Evolutionary conservation across 2,329 filamentous ascomycete species (phyloP), one percentile per base, ranked within the genome.

Genomic region (Aureobasidium sp.): DNA sequence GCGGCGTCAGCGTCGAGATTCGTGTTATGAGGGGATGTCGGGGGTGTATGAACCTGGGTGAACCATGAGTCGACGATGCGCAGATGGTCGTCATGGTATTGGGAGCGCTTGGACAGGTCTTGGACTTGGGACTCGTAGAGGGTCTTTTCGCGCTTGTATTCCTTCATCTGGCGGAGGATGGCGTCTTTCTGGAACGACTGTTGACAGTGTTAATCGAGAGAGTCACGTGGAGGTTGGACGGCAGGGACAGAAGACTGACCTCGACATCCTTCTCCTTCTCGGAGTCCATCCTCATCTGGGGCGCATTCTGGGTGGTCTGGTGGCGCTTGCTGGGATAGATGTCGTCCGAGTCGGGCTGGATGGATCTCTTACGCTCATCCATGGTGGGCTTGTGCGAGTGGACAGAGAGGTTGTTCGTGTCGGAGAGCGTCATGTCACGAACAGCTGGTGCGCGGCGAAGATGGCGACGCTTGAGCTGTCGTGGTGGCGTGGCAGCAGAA

Each of bases 301-400:
- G 78, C 71, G 91, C 91, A 81, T 96, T 97, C 67, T 93, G 83
- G 64, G 77, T 70, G 58, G 80, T 83, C 61, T 91, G 90, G 75
- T 96, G 89, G 77, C 91, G 88, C 82, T 97, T 99, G 72, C 86
- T 89, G 27, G 93, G 92, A 67, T 89, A 89, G 72, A 90, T 81
- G 69, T 97, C 91, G 75, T 94, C 90, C 71, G 85, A 80, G 73
- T 88, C 89, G 77, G 85, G 83, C 69, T 88, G 83, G 73, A 91
- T 90, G 73, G 91, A 89, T 85, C 94, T 87, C 85, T 99, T 99
- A 85, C 94, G 91, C 82, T 97, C 94, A 84, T 99, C 94, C 93
- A 97, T 99, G 85, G 94, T 96, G 81, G 86, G 81, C 79, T 90
- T 83, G 80, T 90, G 88, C 80, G 90, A 88, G 81, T 89, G 85